Percentiles rank a stretch among this genome's conserved stretches.
phyloP scores from a whole-genome alignment of 139 green algal species.

The Pleodorina starrii region DNA sequence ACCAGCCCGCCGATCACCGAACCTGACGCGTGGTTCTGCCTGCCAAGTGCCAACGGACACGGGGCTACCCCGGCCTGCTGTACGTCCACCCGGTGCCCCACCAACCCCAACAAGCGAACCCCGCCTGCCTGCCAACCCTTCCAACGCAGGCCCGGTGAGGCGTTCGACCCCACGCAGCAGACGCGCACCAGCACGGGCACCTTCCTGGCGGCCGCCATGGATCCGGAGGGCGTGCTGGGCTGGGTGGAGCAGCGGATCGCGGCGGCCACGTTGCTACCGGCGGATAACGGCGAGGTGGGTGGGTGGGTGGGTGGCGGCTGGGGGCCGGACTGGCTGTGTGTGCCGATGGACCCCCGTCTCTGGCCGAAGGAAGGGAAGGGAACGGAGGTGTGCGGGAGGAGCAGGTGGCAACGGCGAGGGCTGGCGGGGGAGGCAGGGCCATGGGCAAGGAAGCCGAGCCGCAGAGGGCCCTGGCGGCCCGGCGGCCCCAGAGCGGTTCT shows the following conservation, averaged over 20 bases:
- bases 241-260: constrained; percentile 74
- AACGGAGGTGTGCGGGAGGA: too few species aligned
- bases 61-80: neutral
- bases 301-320: neutral
- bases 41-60: neutral
- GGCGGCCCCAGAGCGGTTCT: too few species aligned
- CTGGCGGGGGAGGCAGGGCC: too few species aligned
- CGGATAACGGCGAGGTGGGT: constrained; percentile 68
- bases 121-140: neutral
- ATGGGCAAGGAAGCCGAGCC: too few species aligned
- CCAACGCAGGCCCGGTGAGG: constrained; percentile 59
- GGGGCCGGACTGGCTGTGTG: neutral
- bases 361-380: too few species aligned
- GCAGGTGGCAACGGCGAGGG: too few species aligned
- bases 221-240: constrained; percentile 60
- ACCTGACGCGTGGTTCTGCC: too few species aligned
- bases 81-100: too few species aligned
- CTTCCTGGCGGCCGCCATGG: constrained; percentile 59
- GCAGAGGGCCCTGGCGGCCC: too few species aligned
- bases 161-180: constrained; percentile 53
- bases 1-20: too few species aligned
- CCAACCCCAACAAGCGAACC: neutral
- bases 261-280: constrained; percentile 59
- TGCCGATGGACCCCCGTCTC: too few species aligned
- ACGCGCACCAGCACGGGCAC: constrained; percentile 69